phyloP scores from a whole-genome alignment of 2,329 filamentous ascomycete genomes.

The Chlorencoelia australis region DNA sequence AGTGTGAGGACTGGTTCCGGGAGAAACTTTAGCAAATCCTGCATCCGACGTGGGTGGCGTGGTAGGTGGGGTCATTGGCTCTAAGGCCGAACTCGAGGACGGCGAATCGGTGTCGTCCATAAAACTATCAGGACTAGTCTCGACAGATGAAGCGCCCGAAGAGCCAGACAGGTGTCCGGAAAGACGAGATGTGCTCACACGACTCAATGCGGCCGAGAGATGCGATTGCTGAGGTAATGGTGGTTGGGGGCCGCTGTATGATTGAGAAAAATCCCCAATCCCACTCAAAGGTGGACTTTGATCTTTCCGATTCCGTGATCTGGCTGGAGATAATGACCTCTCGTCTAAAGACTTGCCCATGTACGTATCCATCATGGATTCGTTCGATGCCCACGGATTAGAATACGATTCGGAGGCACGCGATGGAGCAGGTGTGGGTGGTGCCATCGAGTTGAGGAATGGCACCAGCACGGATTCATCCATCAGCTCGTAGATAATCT shows the following conservation, averaged over 20 bases:
- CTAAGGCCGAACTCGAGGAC: slow-evolving; percentile 44
- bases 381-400: slow-evolving; percentile 25
- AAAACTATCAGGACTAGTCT: slow-evolving; percentile 39
- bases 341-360: slow-evolving; percentile 24
- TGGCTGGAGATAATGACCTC: slow-evolving; percentile 18
- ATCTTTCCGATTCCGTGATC: slow-evolving; percentile 15
- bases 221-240: slow-evolving; percentile 23
- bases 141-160: slow-evolving; percentile 36
- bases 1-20: slow-evolving; percentile 17
- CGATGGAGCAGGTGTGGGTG: slow-evolving; percentile 13
- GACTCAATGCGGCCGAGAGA: slow-evolving; percentile 18
- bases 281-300: slow-evolving; percentile 19
- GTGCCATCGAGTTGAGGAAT: slow-evolving; percentile 56
- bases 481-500: slow-evolving; percentile 92
- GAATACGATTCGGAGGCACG: slow-evolving; percentile 16
- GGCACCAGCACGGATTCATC: slow-evolving; percentile 91
- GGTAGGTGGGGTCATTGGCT: slow-evolving; percentile 65
- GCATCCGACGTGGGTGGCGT: slow-evolving; percentile 54
- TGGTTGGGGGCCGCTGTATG: slow-evolving; percentile 16
- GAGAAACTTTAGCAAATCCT: slow-evolving; percentile 18
- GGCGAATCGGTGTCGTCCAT: slow-evolving; percentile 57
- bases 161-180: slow-evolving; percentile 20
- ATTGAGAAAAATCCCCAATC: slow-evolving; percentile 15
- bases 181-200: slow-evolving; percentile 16
- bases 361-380: slow-evolving; percentile 21